Evolutionary conservation across 768 basidiomycete species (phyloP).

Genomic region (Trametes elegans): DNA sequence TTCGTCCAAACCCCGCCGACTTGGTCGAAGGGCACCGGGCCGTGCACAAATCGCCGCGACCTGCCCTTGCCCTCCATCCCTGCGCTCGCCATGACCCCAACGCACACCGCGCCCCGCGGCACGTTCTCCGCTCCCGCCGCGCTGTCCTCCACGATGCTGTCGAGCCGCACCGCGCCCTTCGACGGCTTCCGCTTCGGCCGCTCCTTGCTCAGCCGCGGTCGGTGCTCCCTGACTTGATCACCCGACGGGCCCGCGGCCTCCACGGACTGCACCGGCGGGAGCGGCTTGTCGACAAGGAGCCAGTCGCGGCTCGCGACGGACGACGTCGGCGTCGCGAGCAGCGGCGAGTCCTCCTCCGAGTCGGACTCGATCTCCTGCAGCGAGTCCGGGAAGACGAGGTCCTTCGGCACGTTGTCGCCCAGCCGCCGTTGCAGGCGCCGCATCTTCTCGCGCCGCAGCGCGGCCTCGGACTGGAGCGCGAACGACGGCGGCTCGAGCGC

Average conservation of each 20-base stretch:
- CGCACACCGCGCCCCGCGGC: neutral
- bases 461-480: conserved; percentile 40
- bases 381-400: conserved; percentile 52
- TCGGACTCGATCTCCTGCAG: conserved; percentile 16
- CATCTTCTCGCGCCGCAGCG: conserved; percentile 55
- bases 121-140: conserved; percentile 1
- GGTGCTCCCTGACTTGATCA: neutral
- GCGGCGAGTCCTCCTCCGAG: conserved; percentile 18
- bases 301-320: conserved; percentile 12
- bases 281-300: conserved; percentile 15
- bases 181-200: conserved; percentile 8
- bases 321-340: conserved; percentile 12
- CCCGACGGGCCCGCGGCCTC: no score
- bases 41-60: conserved; percentile 20
- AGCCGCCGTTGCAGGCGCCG: conserved; percentile 59
- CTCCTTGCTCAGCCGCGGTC: conserved; percentile 7
- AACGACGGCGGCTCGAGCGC: conserved; percentile 27
- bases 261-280: no score
- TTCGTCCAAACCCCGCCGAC: conserved; percentile 8
- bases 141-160: conserved; percentile 16
- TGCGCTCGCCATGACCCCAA: conserved; percentile 20
- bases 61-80: conserved; percentile 14
- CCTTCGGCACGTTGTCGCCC: conserved; percentile 59
- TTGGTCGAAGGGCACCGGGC: conserved; percentile 17
- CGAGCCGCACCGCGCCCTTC: conserved; percentile 3